Conservation (phyloP, 768 basidiomycete species). For the Boletus fagicola region DNA sequence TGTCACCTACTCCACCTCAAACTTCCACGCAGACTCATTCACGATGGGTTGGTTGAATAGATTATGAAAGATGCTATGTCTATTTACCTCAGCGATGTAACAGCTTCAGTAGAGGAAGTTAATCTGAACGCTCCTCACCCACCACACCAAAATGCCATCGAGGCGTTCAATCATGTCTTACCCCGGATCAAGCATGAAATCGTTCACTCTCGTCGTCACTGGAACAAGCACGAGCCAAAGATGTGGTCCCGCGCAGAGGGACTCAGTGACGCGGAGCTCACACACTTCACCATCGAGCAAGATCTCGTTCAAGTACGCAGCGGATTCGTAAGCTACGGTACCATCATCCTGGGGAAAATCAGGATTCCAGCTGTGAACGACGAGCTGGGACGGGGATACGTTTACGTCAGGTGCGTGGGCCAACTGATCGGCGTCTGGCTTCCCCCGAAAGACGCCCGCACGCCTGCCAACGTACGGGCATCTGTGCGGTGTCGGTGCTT, state of each 20-base stretch:
- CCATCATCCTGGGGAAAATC: constrained; percentile 74
- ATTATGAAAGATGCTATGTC: not conserved
- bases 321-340: constrained; percentile 62
- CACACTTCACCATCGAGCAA: constrained; percentile 46
- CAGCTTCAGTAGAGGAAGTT: constrained; percentile 59
- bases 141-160: constrained; percentile 59
- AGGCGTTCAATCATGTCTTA: constrained; percentile 60
- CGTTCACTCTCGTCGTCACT: constrained; percentile 60
- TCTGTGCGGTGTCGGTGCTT: constrained; percentile 4
- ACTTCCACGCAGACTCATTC: constrained; percentile 4
- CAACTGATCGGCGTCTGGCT: not conserved
- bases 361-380: constrained; percentile 66
- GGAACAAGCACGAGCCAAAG: constrained; percentile 57
- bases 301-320: constrained; percentile 50
- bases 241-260: constrained; percentile 66
- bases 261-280: constrained; percentile 52
- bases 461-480: constrained; percentile 5
- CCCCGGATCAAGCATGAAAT: constrained; percentile 63
- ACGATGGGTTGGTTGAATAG: constrained; percentile 27
- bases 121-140: constrained; percentile 56
- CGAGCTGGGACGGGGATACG: constrained; percentile 56
- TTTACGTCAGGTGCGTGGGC: constrained; percentile 63
- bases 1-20: not conserved
- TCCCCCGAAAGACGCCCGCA: constrained; percentile 3
- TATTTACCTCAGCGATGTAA: constrained; percentile 14